Evolutionary conservation across 139 green algal species (phyloP), one percentile per base, ranked within the genome.

Genomic region (Chlamydomonas sp.): DNA sequence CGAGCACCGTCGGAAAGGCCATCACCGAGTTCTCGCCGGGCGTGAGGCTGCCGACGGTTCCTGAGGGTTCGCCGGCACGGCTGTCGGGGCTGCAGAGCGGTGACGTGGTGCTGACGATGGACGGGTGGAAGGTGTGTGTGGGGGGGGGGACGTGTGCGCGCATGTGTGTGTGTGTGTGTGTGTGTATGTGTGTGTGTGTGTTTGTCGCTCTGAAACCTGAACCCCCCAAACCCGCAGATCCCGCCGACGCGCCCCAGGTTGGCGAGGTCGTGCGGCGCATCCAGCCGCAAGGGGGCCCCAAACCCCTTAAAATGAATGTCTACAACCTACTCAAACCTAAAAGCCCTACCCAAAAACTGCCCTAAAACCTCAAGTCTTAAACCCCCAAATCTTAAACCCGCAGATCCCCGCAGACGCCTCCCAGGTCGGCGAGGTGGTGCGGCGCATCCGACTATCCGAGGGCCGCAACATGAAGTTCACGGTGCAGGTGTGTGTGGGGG

Each of bases 31-130:
- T 92, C 69, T 71, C 81, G 67, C 83, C 90, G 24, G 92, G 92
- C 0, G 90, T 97, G 35, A 54, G 49, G 26, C 72, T 96, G 5
- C 83, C 89, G 0, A 65, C 86, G 39, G 79, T 95, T 0, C 68
- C 75, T 1, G 35, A 64, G 3, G 65, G 28, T 1, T 85, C 81
- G 0, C 79, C 83, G 0, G 92, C 83, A 0, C 81, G 83, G 3
- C 60, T 66, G 35, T 85, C 80, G 24, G 93, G 93, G 6, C 34
- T 97, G 28, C 57, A 76, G 35, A 36, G 28, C 1, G 86, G 88
- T 0, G 93, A 97, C 69, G 48, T 95, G 35, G 76, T 96, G 50
- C 39, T 93, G 29, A n/a, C 50, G 59, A 39, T 66, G n/a, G 59
- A 66, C 43, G 59, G 33, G 8, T 66, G 59, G 59, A 4, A 39